phyloP scores from a whole-genome alignment of 2,329 filamentous ascomycete species.

The Shiraia sp. region DNA sequence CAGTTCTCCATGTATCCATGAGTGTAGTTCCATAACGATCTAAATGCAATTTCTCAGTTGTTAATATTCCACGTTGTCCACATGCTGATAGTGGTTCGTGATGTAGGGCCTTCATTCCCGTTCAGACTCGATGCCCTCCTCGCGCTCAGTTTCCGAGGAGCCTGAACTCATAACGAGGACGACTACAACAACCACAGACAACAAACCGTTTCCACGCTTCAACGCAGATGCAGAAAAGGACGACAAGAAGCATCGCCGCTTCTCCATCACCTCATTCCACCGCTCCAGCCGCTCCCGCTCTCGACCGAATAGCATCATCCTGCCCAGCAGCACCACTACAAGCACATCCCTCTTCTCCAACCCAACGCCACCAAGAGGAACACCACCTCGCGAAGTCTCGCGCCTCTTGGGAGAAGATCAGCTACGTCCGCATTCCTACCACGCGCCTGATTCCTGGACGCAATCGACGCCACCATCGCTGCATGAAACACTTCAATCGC shows the following conservation, averaged over 20 bases:
- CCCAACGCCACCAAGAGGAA: slow-evolving; percentile 20
- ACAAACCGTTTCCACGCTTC: slow-evolving; percentile 8
- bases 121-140: slow-evolving; percentile 31
- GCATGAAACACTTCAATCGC: slow-evolving; percentile 2
- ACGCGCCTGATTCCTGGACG: slow-evolving; percentile 36
- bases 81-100: slow-evolving; percentile 44
- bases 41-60: slow-evolving; percentile 28
- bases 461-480: slow-evolving; percentile 7
- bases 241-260: slow-evolving; percentile 33
- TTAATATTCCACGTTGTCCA: slow-evolving; percentile 17
- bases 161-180: slow-evolving; percentile 27
- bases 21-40: slow-evolving; percentile 32
- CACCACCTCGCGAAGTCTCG: slow-evolving; percentile 29
- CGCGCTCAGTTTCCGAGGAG: slow-evolving; percentile 37
- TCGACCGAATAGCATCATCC: slow-evolving; percentile 32
- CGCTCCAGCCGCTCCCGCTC: slow-evolving; percentile 38
- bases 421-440: slow-evolving; percentile 34
- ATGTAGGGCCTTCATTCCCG: slow-evolving; percentile 31
- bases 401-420: slow-evolving; percentile 9
- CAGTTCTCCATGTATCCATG: slow-evolving; percentile 20
- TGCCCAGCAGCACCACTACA: slow-evolving; percentile 20
- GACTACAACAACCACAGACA: slow-evolving; percentile 11
- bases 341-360: slow-evolving; percentile 8
- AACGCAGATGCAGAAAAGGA: slow-evolving; percentile 18
- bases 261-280: slow-evolving; percentile 41